Conservation (phyloP, 2,329 filamentous ascomycete genomes). For the Knoxdaviesia proteae region DNA sequence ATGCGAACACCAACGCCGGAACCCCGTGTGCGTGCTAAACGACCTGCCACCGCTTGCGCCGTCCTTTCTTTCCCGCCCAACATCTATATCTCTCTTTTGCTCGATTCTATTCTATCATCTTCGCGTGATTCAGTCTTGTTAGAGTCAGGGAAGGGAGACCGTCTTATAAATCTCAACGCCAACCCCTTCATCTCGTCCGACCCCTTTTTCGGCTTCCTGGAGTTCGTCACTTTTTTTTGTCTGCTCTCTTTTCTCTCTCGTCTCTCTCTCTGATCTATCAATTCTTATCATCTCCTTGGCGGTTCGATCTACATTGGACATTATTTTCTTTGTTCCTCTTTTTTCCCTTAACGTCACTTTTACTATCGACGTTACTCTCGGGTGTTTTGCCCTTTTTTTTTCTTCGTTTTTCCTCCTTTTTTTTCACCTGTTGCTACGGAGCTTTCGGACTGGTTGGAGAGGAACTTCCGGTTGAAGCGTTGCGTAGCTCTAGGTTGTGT, state of each 20-base stretch:
- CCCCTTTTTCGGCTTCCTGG: not conserved
- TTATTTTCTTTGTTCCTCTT: not conserved
- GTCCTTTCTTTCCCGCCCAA: no score
- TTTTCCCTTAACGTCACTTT: not conserved
- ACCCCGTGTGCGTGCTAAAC: conserved; percentile 35
- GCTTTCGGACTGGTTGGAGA: not conserved
- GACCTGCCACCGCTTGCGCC: conserved; percentile 1
- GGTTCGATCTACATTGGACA: not conserved
- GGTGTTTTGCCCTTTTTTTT: not conserved
- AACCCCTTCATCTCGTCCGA: no score
- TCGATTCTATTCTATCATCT: no score
- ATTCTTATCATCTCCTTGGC: not conserved
- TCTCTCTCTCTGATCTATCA: not conserved
- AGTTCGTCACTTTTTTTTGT: not conserved
- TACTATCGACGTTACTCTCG: not conserved
- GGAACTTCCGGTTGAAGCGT: no score
- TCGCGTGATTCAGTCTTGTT: no score
- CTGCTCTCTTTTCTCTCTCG: conserved; percentile 1
- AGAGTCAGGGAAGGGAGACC: no score
- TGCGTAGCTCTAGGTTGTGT: not conserved
- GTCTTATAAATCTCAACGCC: not conserved
- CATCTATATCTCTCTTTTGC: no score
- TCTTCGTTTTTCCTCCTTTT: not conserved
- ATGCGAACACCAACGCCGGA: conserved; percentile 32
- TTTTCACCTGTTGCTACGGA: not conserved